phyloP scores from a whole-genome alignment of 306 rosid genomes.

The Potentilla sterilis region DNA sequence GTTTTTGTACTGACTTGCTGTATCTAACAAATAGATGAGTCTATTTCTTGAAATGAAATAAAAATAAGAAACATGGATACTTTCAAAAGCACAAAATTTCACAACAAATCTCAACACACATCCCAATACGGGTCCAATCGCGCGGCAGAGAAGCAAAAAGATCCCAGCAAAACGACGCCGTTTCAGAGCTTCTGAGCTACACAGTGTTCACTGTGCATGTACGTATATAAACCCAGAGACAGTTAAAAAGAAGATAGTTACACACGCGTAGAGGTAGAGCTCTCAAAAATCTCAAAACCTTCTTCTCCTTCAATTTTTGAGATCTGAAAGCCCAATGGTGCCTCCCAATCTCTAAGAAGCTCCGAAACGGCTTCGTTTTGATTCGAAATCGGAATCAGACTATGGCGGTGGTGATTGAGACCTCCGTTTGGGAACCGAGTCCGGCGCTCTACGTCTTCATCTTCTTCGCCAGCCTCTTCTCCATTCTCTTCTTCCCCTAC shows the following conservation, averaged over 20 bases:
- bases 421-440: constrained; percentile 78
- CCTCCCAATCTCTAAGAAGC: not conserved
- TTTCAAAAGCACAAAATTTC: not conserved
- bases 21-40: too few species aligned
- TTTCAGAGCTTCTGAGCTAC: not conserved
- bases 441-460: constrained; percentile 56
- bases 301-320: not conserved
- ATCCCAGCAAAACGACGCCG: not conserved
- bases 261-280: not conserved
- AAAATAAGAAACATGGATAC: not conserved
- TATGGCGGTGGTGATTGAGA: constrained; percentile 80
- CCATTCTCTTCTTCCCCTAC: constrained; percentile 55
- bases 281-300: not conserved
- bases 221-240: not conserved
- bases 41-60: too few species aligned
- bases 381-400: constrained; percentile 8
- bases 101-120: not conserved
- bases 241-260: not conserved
- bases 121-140: not conserved
- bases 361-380: not conserved
- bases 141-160: not conserved
- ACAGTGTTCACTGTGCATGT: not conserved
- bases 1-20: too few species aligned
- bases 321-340: not conserved
- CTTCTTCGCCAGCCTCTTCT: constrained; percentile 58